A percentile compares a stretch with the other conserved stretches of the same genome.
These are phyloP conservation scores for Parathielavia hyrcaniae DNA, from an alignment of 495 filamentous ascomycete species.

Conservation along the genomic window DNA sequence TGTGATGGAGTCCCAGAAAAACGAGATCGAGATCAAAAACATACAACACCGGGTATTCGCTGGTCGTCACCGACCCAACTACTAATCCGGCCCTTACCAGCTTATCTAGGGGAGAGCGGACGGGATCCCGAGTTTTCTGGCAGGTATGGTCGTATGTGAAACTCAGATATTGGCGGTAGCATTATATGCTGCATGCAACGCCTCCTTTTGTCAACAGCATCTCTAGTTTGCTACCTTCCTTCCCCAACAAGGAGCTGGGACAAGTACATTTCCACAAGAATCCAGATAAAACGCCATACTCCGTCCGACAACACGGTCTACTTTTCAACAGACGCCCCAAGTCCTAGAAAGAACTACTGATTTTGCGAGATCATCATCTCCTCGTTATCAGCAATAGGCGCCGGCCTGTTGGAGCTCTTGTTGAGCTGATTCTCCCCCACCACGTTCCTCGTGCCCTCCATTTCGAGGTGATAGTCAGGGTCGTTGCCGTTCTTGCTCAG, in stretches of 20 bases:
- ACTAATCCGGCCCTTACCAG: conserved; percentile 26
- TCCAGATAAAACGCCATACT: conserved; percentile 5
- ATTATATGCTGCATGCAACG: too few relatives aligned
- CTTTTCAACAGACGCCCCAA: too few relatives aligned
- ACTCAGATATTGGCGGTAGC: too few relatives aligned
- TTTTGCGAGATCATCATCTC: conserved; percentile 43
- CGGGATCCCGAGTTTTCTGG: too few relatives aligned
- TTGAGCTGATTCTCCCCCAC: conserved; percentile 39
- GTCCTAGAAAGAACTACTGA: conserved; percentile 23
- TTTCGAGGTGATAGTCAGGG: conserved; percentile 33
- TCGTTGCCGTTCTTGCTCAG: conserved; percentile 38
- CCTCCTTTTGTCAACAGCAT: too few relatives aligned
- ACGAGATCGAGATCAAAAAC: too few relatives aligned
- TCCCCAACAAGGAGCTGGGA: too few relatives aligned
- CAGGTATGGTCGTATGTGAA: too few relatives aligned
- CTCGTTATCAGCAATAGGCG: conserved; percentile 38
- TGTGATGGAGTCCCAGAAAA: too few relatives aligned
- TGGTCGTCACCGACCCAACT: conserved; percentile 41
- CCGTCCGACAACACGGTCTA: background rate
- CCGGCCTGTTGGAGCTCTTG: conserved; percentile 35
- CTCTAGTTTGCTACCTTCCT: too few relatives aligned
- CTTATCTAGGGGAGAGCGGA: conserved; percentile 43
- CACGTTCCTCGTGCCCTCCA: conserved; percentile 32
- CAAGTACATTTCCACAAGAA: too few relatives aligned
- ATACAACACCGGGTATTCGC: conserved; percentile 43